A percentile compares a stretch with the other conserved stretches of the same genome.
Evolutionary conservation across 2,329 filamentous ascomycete genomes (phyloP).

Genomic region (Helminthosporium solani): DNA sequence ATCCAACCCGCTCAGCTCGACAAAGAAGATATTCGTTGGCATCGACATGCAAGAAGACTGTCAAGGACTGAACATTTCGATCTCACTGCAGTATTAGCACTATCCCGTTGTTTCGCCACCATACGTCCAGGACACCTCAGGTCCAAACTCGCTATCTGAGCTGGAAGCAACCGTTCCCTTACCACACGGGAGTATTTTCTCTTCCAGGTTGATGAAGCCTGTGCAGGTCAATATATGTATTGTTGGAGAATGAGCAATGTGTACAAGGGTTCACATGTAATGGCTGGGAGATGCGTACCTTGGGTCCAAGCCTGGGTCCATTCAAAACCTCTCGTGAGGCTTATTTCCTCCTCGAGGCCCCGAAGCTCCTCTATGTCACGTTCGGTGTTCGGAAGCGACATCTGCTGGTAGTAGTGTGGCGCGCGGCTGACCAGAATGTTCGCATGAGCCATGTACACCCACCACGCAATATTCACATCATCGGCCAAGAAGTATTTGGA

Average conservation of each 20-base stretch:
- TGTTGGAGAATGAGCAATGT: too few relatives aligned
- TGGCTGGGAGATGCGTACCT: neutral
- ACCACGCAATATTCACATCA: neutral
- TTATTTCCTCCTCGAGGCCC: neutral
- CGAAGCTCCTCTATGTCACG: neutral
- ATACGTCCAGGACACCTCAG: neutral
- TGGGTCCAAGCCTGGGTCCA: neutral
- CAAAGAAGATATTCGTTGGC: too few relatives aligned
- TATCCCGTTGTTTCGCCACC: neutral
- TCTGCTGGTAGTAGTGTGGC: neutral
- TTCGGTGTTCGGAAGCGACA: neutral
- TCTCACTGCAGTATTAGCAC: neutral
- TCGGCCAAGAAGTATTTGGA: constrained; percentile 6
- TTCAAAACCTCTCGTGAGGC: neutral
- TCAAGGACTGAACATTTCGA: too few relatives aligned
- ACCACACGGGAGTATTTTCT: neutral
- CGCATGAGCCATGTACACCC: neutral
- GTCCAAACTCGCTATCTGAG: neutral
- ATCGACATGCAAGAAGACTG: too few relatives aligned
- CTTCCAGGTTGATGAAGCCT: neutral
- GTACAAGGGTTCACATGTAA: too few relatives aligned
- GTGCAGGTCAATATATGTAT: too few relatives aligned
- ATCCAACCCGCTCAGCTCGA: too few relatives aligned
- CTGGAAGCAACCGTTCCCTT: neutral
- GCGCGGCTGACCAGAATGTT: neutral